Evolutionary conservation across 179 eudicot genomes (phyloP), one percentile per base, ranked within the genome.

Genomic region (Camellia oleifera): DNA sequence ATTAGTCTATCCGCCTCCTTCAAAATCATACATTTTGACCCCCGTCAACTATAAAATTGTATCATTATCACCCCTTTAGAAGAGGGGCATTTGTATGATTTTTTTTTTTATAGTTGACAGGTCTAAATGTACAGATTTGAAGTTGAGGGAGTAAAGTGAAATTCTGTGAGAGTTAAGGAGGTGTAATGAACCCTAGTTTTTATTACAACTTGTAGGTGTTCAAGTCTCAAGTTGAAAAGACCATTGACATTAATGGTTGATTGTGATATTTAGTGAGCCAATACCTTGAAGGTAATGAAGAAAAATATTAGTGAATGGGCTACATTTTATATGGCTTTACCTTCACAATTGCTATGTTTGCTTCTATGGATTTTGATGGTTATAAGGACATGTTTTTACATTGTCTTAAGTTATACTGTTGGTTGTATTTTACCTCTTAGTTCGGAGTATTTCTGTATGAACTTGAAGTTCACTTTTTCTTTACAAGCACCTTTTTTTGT

Each of bases 391-490:
- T 48, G 5, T 48, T 53, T 48, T 53, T 75, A 53, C 72, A 40
- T 5, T 23, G 13, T 62, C 13, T 26, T 14, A 60, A 68, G 57
- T 32, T 73, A 40, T 79, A 48, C 46, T 65, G 26, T 65, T 23
- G 45, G 58, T 57, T 81, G 60, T 61, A 11, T 20, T 40, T 61
- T 60, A 6, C 69, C 50, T 57, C 61, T 69, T 77, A 14, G 53
- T 72, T 8, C 1, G 1, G 48, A 40, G 0, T 40, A 15, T 64
- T 26, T 15, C 62, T 53, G 52, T 81, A 68, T 78, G 81, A 54
- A 52, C 58, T 78, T 57, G 60, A 66, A 58, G 5, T 56, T 58
- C 74, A 32, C 58, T 46, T 45, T 63, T 63, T 40, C n/a, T 73
- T 61, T 23, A 72, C 23, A 32, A 17, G 12, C 52, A 48, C 52